Percentiles rank a stretch among this genome's conserved stretches.
phyloP scores from a whole-genome alignment of 2,329 filamentous ascomycete genomes.

The Beauveria rudraprayagi region DNA sequence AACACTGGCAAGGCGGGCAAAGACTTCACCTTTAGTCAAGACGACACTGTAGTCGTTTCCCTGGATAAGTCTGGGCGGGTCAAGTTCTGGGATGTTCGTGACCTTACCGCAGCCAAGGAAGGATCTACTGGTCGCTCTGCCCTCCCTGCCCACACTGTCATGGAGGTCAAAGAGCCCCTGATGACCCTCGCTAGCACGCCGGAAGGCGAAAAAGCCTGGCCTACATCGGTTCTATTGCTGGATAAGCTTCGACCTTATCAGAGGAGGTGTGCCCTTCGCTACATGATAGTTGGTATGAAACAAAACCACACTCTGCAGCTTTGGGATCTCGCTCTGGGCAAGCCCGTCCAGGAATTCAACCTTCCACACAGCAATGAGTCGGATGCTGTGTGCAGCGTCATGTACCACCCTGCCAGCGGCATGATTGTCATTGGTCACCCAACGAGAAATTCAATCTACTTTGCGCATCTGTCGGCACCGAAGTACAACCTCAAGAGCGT shows the following conservation, averaged over 20 bases:
- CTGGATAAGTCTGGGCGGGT: constrained; percentile 94
- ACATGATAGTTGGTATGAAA: constrained; percentile 96
- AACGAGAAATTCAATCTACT: constrained; percentile 94
- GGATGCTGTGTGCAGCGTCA: constrained; percentile 94
- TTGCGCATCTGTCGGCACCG: constrained; percentile 88
- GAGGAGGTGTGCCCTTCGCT: constrained; percentile 82
- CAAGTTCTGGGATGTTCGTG: constrained; percentile 96
- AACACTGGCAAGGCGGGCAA: constrained; percentile 97
- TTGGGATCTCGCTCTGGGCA: constrained; percentile 92
- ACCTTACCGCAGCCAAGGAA: constrained; percentile 53
- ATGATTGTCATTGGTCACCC: constrained; percentile 95
- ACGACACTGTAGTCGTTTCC: constrained; percentile 88
- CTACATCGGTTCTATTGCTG: constrained; percentile 89
- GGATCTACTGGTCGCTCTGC: constrained; percentile 42
- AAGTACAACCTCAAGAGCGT: constrained; percentile 79
- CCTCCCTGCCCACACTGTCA: constrained; percentile 46
- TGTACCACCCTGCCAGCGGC: constrained; percentile 84
- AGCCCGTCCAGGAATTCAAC: constrained; percentile 94
- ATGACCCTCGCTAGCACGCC: constrained; percentile 81
- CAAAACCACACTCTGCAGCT: constrained; percentile 98
- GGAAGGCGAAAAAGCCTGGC: constrained; percentile 88
- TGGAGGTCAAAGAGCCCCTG: constrained; percentile 79
- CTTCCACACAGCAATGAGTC: constrained; percentile 93
- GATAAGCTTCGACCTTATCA: constrained; percentile 92
- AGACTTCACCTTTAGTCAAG: constrained; percentile 95